These are phyloP conservation scores for Dictyostelium brefeldianum DNA, from an alignment of 78 protist genomes.

Conservation along the genomic window DNA sequence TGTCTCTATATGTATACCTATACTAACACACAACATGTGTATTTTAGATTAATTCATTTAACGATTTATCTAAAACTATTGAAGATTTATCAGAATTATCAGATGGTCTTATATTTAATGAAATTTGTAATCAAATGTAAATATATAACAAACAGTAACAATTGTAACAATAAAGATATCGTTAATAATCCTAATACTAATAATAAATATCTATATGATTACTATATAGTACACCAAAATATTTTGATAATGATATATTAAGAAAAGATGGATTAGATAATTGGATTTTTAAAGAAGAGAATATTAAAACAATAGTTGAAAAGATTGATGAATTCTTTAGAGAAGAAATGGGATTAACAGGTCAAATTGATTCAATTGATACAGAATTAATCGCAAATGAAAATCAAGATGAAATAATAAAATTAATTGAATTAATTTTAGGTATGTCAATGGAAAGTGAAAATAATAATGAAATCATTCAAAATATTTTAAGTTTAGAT, in stretches of 20 bases:
- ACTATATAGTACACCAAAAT: conserved; percentile 38
- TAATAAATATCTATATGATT: background rate
- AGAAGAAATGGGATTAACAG: conserved; percentile 10
- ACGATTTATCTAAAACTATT: background rate
- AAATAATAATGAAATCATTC: conserved; percentile 50
- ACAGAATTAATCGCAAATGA: conserved; percentile 10
- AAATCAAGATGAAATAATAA: conserved; percentile 31
- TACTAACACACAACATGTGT: background rate
- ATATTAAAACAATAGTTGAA: conserved; percentile 26
- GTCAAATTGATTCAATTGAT: conserved; percentile 5
- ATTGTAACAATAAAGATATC: background rate
- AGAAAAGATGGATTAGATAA: conserved; percentile 53
- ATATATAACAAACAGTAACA: background rate
- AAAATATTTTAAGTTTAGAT: conserved; percentile 55
- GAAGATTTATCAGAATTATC: conserved; percentile 9
- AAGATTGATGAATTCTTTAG: conserved; percentile 30
- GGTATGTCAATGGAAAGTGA: conserved; percentile 71
- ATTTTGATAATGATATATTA: conserved; percentile 30
- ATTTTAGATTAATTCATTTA: conserved; percentile 20
- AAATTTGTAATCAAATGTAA: conserved; percentile 43
- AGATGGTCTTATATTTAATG: conserved; percentile 43
- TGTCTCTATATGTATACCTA: background rate
- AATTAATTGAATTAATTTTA: conserved; percentile 48
- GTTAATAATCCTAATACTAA: background rate
- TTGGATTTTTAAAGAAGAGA: conserved; percentile 73